These are phyloP conservation scores for Beta vulgaris DNA, from an alignment of 148 eudicot species.

Conservation along the genomic window DNA sequence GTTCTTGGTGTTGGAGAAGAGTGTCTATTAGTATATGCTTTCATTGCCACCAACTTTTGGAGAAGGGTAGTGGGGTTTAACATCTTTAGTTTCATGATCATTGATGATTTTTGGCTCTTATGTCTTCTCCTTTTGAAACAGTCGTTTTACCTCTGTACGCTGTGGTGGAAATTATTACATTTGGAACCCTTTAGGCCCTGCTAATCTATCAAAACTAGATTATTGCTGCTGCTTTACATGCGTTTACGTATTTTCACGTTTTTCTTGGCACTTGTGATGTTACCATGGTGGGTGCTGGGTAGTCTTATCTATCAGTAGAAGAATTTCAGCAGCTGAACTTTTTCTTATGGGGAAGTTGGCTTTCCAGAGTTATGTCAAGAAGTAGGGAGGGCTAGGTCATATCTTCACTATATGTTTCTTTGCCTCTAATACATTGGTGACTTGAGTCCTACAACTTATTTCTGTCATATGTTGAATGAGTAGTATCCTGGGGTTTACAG, in stretches of 20 bases:
- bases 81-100: neutral
- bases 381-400: too few relatives aligned
- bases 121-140: neutral
- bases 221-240: neutral
- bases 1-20: neutral
- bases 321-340: neutral
- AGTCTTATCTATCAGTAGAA: neutral
- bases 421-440: neutral
- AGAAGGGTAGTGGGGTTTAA: neutral
- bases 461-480: too few relatives aligned
- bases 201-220: neutral
- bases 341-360: too few relatives aligned
- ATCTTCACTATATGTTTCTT: neutral
- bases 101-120: too few relatives aligned
- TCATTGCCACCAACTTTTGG: neutral
- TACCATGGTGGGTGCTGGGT: neutral
- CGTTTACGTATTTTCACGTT: too few relatives aligned
- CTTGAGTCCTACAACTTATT: too few relatives aligned
- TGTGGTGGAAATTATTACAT: neutral
- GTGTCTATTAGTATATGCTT: neutral
- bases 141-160: neutral
- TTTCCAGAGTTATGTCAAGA: too few relatives aligned
- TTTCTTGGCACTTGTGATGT: neutral
- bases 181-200: neutral
- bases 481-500: too few relatives aligned